These are phyloP conservation scores for Meyerozyma elateridarum DNA, from an alignment of 1,139 yeast species.

Conservation along the genomic window DNA sequence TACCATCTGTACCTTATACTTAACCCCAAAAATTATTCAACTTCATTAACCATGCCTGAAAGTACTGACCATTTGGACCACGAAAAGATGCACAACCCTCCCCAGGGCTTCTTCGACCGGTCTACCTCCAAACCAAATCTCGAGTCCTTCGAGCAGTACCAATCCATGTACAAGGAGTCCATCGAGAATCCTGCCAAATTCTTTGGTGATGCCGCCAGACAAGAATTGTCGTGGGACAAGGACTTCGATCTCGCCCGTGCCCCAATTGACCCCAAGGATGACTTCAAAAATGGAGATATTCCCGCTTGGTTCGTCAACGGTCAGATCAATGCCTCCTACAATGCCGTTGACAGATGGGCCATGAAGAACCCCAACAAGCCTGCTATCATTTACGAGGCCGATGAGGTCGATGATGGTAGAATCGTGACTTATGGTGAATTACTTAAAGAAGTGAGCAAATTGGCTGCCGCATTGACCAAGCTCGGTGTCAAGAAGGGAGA, in stretches of 20 bases:
- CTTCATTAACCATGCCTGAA: slow-evolving; percentile 24
- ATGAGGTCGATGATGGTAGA: slow-evolving; percentile 64
- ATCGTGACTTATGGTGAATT: slow-evolving; percentile 67
- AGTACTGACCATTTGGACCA: slow-evolving; percentile 32
- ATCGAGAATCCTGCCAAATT: slow-evolving; percentile 61
- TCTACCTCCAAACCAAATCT: slow-evolving; percentile 45
- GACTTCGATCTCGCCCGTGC: slow-evolving; percentile 57
- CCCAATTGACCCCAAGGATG: slow-evolving; percentile 45
- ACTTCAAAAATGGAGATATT: slow-evolving; percentile 60
- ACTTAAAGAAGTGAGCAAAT: slow-evolving; percentile 61
- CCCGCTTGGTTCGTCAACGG: slow-evolving; percentile 80
- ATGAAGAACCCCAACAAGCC: slow-evolving; percentile 62
- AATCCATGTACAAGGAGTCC: slow-evolving; percentile 58
- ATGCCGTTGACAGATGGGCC: slow-evolving; percentile 81
- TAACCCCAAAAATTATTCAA: no score
- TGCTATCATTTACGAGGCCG: slow-evolving; percentile 80
- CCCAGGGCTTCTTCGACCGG: slow-evolving; percentile 53
- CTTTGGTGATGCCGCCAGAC: slow-evolving; percentile 58
- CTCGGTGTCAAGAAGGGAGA: slow-evolving; percentile 78
- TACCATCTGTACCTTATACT: no score
- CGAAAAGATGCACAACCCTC: slow-evolving; percentile 44
- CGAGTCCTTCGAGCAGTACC: slow-evolving; percentile 51
- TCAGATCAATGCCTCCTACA: slow-evolving; percentile 70
- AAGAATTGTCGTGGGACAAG: slow-evolving; percentile 57
- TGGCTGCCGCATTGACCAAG: slow-evolving; percentile 62